These are phyloP conservation scores for Leishmania guyanensis DNA, from an alignment of 208 protist species.

Conservation along the genomic window DNA sequence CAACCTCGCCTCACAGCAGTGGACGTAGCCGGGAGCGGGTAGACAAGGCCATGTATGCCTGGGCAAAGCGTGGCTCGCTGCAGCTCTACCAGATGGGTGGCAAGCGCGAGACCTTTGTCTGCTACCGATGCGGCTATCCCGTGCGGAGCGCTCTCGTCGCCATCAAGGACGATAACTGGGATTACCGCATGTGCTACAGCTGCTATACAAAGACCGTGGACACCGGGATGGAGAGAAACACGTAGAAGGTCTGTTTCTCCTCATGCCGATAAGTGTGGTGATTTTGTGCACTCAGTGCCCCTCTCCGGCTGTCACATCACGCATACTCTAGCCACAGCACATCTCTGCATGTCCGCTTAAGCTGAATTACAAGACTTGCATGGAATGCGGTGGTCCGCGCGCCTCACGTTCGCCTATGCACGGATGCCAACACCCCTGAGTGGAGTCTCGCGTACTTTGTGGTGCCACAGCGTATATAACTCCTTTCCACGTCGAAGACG, in stretches of 20 bases:
- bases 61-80: constrained; percentile 58
- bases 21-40: constrained; percentile 20
- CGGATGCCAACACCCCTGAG: not conserved
- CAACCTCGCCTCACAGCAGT: not conserved
- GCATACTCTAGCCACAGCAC: not conserved
- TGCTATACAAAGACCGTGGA: constrained; percentile 70
- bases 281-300: not conserved
- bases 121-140: constrained; percentile 86
- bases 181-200: constrained; percentile 90
- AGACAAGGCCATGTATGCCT: constrained; percentile 80
- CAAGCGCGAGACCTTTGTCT: constrained; percentile 78
- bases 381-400: not conserved
- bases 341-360: not conserved
- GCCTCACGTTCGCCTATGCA: not conserved
- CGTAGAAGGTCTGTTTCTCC: constrained; percentile 20
- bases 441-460: not conserved
- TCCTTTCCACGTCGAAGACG: not conserved
- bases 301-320: not conserved
- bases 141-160: constrained; percentile 72
- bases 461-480: not conserved
- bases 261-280: not conserved
- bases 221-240: constrained; percentile 73
- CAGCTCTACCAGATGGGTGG: constrained; percentile 82
- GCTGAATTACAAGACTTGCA: not conserved
- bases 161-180: constrained; percentile 88